Evolutionary conservation across 495 filamentous ascomycete species (phyloP).

Genomic region (Penicillium herquei): DNA sequence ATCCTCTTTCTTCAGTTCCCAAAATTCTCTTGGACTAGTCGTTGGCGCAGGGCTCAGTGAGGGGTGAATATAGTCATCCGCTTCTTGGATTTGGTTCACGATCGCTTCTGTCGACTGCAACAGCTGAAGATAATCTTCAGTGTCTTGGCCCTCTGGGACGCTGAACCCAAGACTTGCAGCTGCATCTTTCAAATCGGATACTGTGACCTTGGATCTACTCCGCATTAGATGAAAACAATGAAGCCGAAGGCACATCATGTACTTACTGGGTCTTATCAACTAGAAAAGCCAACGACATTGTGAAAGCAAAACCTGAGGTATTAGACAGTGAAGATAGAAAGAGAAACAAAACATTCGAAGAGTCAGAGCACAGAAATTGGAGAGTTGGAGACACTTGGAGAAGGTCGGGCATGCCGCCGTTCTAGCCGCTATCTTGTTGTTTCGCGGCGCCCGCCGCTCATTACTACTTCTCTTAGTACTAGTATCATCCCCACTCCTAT

Average conservation of each 20-base stretch:
- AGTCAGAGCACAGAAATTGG: too few species aligned
- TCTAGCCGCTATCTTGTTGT: not conserved
- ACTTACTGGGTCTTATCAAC: slow-evolving; percentile 17
- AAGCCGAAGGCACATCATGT: not conserved
- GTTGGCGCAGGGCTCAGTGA: slow-evolving; percentile 15
- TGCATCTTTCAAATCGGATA: slow-evolving; percentile 10
- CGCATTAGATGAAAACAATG: not conserved
- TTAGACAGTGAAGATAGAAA: too few species aligned
- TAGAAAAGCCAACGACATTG: slow-evolving; percentile 18
- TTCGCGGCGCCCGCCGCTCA: too few species aligned
- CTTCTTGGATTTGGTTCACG: slow-evolving; percentile 15
- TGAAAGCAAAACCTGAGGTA: not conserved
- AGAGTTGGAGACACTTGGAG: not conserved
- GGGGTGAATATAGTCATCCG: slow-evolving; percentile 31
- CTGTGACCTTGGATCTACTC: slow-evolving; percentile 16
- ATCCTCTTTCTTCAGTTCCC: slow-evolving; percentile 19
- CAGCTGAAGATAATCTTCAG: slow-evolving; percentile 25
- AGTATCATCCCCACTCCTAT: not conserved
- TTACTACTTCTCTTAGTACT: too few species aligned
- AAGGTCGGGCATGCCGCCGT: not conserved
- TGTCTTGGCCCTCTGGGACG: slow-evolving; percentile 17
- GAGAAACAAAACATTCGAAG: too few species aligned
- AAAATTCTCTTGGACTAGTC: slow-evolving; percentile 15
- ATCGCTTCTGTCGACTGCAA: slow-evolving; percentile 27
- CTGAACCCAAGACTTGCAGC: slow-evolving; percentile 16